phyloP scores from a whole-genome alignment of 169 alveolate genomes.

The Plasmodium knowlesi region DNA sequence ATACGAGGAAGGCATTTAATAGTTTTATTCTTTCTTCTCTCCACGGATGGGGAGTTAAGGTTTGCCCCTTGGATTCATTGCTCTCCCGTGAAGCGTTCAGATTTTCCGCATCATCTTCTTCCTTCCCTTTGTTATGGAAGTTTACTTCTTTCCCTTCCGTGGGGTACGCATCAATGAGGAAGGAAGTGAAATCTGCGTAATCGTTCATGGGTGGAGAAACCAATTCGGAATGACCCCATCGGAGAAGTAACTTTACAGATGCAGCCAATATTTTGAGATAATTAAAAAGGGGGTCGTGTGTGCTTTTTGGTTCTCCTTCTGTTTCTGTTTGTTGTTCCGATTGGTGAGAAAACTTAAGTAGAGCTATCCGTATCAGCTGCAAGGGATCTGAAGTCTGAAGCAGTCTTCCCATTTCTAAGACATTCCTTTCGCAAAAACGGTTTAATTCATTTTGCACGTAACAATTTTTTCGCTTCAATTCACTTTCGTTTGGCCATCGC shows the following conservation, averaged over 20 bases:
- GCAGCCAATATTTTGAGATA: slow-evolving; percentile 30
- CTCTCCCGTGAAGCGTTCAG: neutral
- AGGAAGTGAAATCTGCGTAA: neutral
- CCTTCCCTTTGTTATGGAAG: neutral
- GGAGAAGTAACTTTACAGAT: neutral
- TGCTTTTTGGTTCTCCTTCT: neutral
- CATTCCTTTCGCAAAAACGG: neutral
- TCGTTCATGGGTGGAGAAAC: neutral
- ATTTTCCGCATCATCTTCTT: neutral
- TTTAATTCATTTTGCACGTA: neutral
- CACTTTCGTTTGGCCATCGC: slow-evolving; percentile 12
- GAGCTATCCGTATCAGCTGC: slow-evolving; percentile 22
- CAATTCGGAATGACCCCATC: neutral
- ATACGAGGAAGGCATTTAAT: neutral
- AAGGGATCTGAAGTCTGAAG: neutral
- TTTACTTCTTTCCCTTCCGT: neutral
- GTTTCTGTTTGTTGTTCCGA: neutral
- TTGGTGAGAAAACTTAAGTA: neutral
- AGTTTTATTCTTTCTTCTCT: slow-evolving; percentile 22
- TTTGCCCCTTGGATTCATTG: neutral
- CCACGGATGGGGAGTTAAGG: neutral
- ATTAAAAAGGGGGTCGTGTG: neutral
- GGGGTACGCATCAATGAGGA: neutral
- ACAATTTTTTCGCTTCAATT: neutral
- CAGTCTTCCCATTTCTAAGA: neutral